These are phyloP conservation scores for Zoysia japonica DNA, from an alignment of 176 grass and related monocot genomes.

Conservation along the genomic window DNA sequence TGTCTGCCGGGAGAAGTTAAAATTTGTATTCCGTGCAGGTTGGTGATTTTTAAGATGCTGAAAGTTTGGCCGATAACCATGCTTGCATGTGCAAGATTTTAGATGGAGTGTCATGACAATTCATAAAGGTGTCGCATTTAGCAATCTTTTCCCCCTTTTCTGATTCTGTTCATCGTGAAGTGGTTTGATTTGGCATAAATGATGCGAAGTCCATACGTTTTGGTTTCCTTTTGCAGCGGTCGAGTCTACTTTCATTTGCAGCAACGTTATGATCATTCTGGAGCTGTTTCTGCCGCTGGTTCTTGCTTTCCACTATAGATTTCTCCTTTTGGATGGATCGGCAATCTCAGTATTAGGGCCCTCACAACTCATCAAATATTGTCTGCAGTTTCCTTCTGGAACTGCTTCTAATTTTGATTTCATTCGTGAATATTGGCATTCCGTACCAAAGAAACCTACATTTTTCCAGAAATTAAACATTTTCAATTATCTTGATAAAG, in stretches of 20 bases:
- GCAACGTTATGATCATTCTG: background rate
- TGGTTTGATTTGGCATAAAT: background rate
- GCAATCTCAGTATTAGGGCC: background rate
- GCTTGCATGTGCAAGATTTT: constrained; percentile 13
- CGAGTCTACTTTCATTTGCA: background rate
- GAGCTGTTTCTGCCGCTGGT: constrained; percentile 16
- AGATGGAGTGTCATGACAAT: background rate
- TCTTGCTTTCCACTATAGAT: background rate
- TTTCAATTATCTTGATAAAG: too few species aligned
- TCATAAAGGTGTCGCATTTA: constrained; percentile 1
- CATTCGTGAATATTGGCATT: too few species aligned
- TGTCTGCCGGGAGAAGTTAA: background rate
- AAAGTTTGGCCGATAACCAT: background rate
- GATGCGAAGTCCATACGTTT: background rate
- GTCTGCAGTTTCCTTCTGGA: background rate
- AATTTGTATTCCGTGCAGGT: background rate
- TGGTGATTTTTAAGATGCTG: background rate
- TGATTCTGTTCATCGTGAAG: background rate
- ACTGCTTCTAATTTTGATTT: background rate
- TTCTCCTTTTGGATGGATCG: background rate
- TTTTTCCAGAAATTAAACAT: too few species aligned
- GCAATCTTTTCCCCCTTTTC: background rate
- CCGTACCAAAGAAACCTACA: too few species aligned
- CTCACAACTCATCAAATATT: background rate
- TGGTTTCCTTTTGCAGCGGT: constrained; percentile 5